Base-by-base conservation (phyloP, 176 grass and related monocot genomes). In the Poa pratensis region DNA sequence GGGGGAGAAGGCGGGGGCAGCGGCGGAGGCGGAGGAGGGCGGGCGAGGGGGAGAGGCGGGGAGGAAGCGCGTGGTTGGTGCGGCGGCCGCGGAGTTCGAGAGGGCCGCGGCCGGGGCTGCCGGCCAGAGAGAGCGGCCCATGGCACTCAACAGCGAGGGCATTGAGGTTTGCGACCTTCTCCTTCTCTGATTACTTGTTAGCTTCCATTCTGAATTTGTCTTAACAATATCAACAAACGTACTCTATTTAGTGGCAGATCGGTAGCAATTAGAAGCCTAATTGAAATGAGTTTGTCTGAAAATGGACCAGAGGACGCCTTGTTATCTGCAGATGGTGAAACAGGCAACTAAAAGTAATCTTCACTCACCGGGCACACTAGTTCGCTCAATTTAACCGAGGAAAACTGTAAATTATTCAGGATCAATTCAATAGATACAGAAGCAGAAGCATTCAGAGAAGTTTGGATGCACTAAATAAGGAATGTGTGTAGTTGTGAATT, bases 81-180 rank as follows among this genome's bases (percentile, higher is more conserved):
- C 65, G 59, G 49, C 49, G 49, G 49, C 49, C 49, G 82, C 82
- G 58, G 95, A 89, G 87, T 83, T 74, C 61, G 88, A 92, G 49
- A 88, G 84, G 58, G 91, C 59, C 12, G 70, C 92, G 0, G 78
- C 77, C 14, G 49, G 49, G 49, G 4, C 4, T 51, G 49, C 89
- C 42, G 88, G 90, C 24, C 91, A 98, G 84, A 87, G 93, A 53
- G 86, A 92, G 63, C 80, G 83, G 15, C 94, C 96, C 77, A 88
- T 95, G 93, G 84, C 88, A 28, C 89, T 95, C 85, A 94, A 98
- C 77, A 98, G 91, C 60, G 91, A 98, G 75, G 93, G 96, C 43
- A 78, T 98, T 55, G 91, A 95, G 96, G 93, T 98, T 63, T 18
- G 68, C 75, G 3, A 11, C 14, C 3, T 9, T 23, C n/a, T 43